A percentile compares a stretch with the other conserved stretches of the same genome.
phyloP scores from a whole-genome alignment of 1,139 yeast genomes.

The Kluyveromyces sp. region DNA sequence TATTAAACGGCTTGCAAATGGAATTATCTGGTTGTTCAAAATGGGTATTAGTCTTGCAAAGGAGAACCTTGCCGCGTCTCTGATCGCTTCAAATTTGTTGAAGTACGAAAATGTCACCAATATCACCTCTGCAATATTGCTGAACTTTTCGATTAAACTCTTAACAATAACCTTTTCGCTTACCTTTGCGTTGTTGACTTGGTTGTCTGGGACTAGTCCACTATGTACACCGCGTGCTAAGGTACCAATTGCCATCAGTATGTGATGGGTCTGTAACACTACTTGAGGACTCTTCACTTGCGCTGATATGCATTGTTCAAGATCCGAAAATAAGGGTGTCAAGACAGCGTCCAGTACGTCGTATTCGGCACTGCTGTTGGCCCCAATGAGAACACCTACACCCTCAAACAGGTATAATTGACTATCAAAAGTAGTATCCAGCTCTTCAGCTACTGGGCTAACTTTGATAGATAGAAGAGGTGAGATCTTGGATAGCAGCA shows the following conservation, averaged over 20 bases:
- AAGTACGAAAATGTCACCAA: slow-evolving; percentile 75
- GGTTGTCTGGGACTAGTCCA: slow-evolving; percentile 31
- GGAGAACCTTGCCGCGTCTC: slow-evolving; percentile 83
- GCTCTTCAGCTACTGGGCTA: slow-evolving; percentile 45
- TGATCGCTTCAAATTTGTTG: slow-evolving; percentile 55
- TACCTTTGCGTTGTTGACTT: slow-evolving; percentile 29
- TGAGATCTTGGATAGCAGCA: slow-evolving; percentile 40
- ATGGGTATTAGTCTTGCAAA: slow-evolving; percentile 82
- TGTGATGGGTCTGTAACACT: slow-evolving; percentile 75
- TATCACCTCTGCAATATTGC: slow-evolving; percentile 74
- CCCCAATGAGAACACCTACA: slow-evolving; percentile 52
- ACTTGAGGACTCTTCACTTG: slow-evolving; percentile 38
- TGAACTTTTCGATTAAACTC: slow-evolving; percentile 43
- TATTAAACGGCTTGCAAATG: slow-evolving; percentile 64
- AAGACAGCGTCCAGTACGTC: slow-evolving; percentile 54
- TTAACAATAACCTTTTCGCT: slow-evolving; percentile 23
- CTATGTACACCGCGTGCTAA: slow-evolving; percentile 68
- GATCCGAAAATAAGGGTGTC: slow-evolving; percentile 67
- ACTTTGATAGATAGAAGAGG: slow-evolving; percentile 56
- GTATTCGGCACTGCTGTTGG: slow-evolving; percentile 36
- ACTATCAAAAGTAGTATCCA: slow-evolving; percentile 60
- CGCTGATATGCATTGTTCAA: slow-evolving; percentile 58
- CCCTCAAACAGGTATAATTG: slow-evolving; percentile 83
- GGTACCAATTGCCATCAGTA: slow-evolving; percentile 83
- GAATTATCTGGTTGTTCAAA: slow-evolving; percentile 46